Conservation (phyloP, 305 asterid species). For the Fraxinus floribunda region DNA sequence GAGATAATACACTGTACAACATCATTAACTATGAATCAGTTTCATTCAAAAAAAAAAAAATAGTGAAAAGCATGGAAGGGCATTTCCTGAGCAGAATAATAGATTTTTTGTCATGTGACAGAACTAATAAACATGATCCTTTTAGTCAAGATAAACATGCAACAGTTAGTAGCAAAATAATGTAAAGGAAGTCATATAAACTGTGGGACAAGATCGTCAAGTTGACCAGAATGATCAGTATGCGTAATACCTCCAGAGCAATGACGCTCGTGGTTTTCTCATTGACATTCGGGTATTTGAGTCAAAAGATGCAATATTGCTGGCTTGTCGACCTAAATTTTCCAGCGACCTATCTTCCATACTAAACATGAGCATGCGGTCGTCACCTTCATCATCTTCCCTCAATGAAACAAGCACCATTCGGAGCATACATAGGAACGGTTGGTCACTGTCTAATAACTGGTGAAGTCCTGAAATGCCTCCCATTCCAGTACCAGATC, state of each 20-base stretch:
- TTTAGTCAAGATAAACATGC: background rate
- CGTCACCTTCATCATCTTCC: slow-evolving; percentile 93
- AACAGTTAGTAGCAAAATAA: background rate
- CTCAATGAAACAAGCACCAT: slow-evolving; percentile 95
- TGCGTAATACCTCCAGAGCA: slow-evolving; percentile 89
- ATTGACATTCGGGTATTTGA: slow-evolving; percentile 53
- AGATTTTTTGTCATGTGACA: slow-evolving; percentile 22
- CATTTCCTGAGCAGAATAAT: slow-evolving; percentile 25
- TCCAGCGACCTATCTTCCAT: slow-evolving; percentile 56
- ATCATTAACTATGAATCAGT: slow-evolving; percentile 33
- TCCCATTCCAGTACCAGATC: slow-evolving; percentile 99
- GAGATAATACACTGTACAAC: slow-evolving; percentile 85
- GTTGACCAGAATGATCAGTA: slow-evolving; percentile 24
- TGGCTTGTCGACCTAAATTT: slow-evolving; percentile 49
- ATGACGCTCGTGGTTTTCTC: slow-evolving; percentile 86
- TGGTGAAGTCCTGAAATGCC: slow-evolving; percentile 95
- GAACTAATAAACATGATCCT: slow-evolving; percentile 15
- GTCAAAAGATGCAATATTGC: slow-evolving; percentile 55
- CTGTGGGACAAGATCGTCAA: slow-evolving; percentile 18
- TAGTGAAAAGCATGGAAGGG: slow-evolving; percentile 24
- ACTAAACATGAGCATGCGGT: slow-evolving; percentile 55
- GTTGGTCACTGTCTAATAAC: slow-evolving; percentile 97
- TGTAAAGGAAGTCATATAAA: background rate
- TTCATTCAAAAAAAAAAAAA: slow-evolving; percentile 18
- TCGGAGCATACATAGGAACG: slow-evolving; percentile 95